phyloP scores from a whole-genome alignment of 305 asterid species.

The Coffea humblotiana region DNA sequence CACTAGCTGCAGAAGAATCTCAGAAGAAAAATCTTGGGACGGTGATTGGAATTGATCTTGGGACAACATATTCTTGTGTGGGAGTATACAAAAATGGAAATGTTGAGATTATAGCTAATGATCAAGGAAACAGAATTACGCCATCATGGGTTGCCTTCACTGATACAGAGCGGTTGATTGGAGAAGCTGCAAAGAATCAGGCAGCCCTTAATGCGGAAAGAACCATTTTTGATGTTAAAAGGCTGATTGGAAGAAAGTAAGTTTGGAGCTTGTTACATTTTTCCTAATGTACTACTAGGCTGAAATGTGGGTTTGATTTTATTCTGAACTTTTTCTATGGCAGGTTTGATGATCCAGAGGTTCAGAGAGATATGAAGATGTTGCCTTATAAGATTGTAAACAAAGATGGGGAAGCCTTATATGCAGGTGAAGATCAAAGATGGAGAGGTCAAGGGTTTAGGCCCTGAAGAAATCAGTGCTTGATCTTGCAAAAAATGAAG shows the following conservation, averaged over 20 bases:
- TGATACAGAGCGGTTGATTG: conserved; percentile 26
- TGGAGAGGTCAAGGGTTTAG: conserved; percentile 27
- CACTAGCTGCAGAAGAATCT: too few species aligned
- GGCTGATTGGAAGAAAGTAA: conserved; percentile 37
- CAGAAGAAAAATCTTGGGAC: too few species aligned
- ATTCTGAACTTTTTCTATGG: background rate
- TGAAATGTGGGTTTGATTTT: background rate
- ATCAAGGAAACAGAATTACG: conserved; percentile 27
- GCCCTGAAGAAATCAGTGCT: conserved; percentile 33
- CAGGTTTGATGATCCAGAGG: conserved; percentile 35
- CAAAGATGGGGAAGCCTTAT: conserved; percentile 32
- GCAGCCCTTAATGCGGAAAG: conserved; percentile 26
- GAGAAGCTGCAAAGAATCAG: conserved; percentile 30
- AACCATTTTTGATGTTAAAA: conserved; percentile 25
- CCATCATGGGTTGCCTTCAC: conserved; percentile 34
- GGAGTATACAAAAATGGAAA: conserved; percentile 16
- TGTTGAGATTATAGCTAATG: conserved; percentile 31
- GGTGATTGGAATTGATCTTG: background rate
- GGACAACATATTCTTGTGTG: conserved; percentile 33
- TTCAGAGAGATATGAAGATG: conserved; percentile 24
- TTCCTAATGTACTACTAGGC: background rate
- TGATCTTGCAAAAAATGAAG: conserved; percentile 34
- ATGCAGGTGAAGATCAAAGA: conserved; percentile 24
- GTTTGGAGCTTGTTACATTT: too few species aligned
- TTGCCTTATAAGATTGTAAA: conserved; percentile 26